Percentiles rank a stretch among this genome's conserved stretches.
phyloP scores from a whole-genome alignment of 2,329 filamentous ascomycete species.

The Exophiala oligosperma region DNA sequence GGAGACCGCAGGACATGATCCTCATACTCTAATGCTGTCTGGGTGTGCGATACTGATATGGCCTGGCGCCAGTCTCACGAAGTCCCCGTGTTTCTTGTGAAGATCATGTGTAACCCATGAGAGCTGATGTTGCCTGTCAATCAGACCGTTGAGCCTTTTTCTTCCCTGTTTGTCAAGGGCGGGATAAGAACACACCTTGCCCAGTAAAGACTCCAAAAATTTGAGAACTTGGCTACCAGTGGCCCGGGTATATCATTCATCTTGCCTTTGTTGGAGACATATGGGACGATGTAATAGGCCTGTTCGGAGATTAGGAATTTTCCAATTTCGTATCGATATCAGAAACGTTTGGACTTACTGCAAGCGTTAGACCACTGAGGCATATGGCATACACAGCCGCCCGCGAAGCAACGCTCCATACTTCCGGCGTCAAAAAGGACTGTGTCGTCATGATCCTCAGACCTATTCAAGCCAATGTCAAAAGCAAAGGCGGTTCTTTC shows the following conservation, averaged over 20 bases:
- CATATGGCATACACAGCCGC: neutral
- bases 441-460: neutral
- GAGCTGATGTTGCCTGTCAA: slow-evolving; percentile 3
- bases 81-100: slow-evolving; percentile 8
- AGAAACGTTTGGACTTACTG: neutral
- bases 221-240: neutral
- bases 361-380: neutral
- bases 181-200: neutral
- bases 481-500: no score
- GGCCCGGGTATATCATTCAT: slow-evolving; percentile 1
- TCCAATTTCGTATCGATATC: neutral
- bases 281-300: neutral
- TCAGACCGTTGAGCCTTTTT: neutral
- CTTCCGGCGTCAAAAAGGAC: neutral
- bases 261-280: neutral
- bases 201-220: slow-evolving; percentile 5
- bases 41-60: slow-evolving; percentile 6
- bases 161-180: no score
- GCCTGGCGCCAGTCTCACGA: slow-evolving; percentile 6
- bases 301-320: neutral
- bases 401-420: neutral
- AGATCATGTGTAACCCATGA: slow-evolving; percentile 3
- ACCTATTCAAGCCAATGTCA: neutral
- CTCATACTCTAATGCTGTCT: slow-evolving; percentile 3
- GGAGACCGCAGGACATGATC: neutral